phyloP scores from a whole-genome alignment of 2,329 filamentous ascomycete genomes.

The Colletotrichum sp. region DNA sequence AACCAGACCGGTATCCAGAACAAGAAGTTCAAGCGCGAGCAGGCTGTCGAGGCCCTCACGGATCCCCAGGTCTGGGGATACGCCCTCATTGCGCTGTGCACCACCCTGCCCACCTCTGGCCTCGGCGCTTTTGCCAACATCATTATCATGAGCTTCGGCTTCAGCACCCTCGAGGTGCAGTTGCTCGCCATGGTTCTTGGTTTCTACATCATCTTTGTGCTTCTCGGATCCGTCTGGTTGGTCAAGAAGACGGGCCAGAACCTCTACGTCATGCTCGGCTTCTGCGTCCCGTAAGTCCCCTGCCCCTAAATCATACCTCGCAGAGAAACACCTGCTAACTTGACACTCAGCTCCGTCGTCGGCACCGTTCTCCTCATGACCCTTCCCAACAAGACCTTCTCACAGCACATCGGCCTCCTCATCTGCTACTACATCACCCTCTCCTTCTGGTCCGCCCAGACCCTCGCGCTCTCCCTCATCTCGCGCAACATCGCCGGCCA shows the following conservation, averaged over 20 bases:
- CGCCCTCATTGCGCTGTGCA: constrained; percentile 70
- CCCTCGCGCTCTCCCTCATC: constrained; percentile 69
- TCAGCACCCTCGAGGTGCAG: constrained; percentile 71
- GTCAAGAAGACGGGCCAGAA: constrained; percentile 75
- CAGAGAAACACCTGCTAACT: not conserved
- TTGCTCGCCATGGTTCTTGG: constrained; percentile 78
- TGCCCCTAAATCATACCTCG: not conserved
- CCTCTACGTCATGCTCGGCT: constrained; percentile 68
- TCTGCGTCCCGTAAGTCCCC: constrained; percentile 66
- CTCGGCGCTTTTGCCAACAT: constrained; percentile 78
- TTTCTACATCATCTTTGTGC: constrained; percentile 73
- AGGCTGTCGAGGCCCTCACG: constrained; percentile 55
- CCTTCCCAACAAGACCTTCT: constrained; percentile 60
- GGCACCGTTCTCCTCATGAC: constrained; percentile 78
- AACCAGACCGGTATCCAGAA: constrained; percentile 70
- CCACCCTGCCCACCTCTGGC: constrained; percentile 75
- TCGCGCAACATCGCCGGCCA: constrained; percentile 74
- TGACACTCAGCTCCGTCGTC: constrained; percentile 62
- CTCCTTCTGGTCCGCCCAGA: constrained; percentile 79
- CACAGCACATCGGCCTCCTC: constrained; percentile 70
- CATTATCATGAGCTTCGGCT: constrained; percentile 74
- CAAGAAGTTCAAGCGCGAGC: constrained; percentile 49
- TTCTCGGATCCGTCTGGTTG: constrained; percentile 70
- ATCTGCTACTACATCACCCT: constrained; percentile 79
- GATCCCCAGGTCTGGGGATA: constrained; percentile 75